A percentile compares a stretch with the other conserved stretches of the same genome.
Conservation (phyloP, 371 early-diverging fungal genomes). For the Lichtheimia corymbifera region DNA sequence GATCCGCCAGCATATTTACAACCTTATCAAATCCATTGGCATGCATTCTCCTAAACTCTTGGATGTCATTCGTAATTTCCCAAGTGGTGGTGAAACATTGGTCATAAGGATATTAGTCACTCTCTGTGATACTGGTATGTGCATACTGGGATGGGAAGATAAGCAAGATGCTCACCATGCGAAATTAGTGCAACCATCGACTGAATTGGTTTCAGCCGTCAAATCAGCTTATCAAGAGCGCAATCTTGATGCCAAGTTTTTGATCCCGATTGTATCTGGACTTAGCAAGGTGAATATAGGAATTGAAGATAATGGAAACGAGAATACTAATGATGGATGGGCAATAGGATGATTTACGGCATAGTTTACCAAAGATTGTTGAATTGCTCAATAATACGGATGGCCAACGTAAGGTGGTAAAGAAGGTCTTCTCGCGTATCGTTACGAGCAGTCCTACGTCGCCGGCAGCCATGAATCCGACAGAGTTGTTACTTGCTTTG, state of each 20-base stretch:
- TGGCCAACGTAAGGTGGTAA: constrained; percentile 54
- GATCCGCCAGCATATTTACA: constrained; percentile 67
- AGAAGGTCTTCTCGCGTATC: constrained; percentile 60
- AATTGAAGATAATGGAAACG: no score
- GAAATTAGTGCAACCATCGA: constrained; percentile 48
- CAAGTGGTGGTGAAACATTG: constrained; percentile 73
- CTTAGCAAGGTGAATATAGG: constrained; percentile 56
- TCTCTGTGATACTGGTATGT: constrained; percentile 70
- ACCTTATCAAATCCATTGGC: constrained; percentile 75
- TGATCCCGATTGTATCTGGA: constrained; percentile 68
- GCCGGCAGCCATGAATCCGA: constrained; percentile 22
- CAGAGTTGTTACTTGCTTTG: constrained; percentile 29
- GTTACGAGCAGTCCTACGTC: constrained; percentile 37
- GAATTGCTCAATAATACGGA: constrained; percentile 65
- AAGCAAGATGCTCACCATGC: no score
- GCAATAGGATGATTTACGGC: constrained; percentile 52
- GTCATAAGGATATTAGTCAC: constrained; percentile 71
- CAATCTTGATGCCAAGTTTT: constrained; percentile 66
- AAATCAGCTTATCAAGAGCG: constrained; percentile 52
- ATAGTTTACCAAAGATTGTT: constrained; percentile 63
- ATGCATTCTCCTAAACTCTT: constrained; percentile 64
- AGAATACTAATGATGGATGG: not conserved
- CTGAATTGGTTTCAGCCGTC: constrained; percentile 65
- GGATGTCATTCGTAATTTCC: constrained; percentile 67
- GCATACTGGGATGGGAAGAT: not conserved